Evolutionary conservation across 2,329 filamentous ascomycete genomes (phyloP).

Genomic region (Aspergillus sp.): DNA sequence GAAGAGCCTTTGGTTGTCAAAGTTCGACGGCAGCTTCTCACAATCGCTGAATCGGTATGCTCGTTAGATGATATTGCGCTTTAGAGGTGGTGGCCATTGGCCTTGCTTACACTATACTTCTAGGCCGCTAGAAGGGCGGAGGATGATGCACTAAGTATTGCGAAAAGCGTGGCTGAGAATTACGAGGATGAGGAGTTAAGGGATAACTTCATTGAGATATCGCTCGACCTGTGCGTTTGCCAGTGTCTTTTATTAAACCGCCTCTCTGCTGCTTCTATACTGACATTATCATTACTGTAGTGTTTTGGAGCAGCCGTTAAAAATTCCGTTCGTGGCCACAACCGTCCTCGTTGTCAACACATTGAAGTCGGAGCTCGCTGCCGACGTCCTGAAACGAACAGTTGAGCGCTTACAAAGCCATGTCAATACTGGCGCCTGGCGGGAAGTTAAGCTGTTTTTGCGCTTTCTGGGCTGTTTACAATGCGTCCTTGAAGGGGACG

Average conservation of each 20-base stretch:
- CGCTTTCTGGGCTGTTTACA: conserved; percentile 89
- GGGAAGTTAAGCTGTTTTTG: conserved; percentile 84
- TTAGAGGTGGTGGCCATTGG: not conserved
- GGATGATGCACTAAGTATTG: conserved; percentile 74
- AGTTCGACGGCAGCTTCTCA: conserved; percentile 74
- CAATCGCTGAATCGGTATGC: conserved; percentile 72
- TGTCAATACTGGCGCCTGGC: conserved; percentile 76
- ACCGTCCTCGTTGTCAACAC: conserved; percentile 78
- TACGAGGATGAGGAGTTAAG: conserved; percentile 81
- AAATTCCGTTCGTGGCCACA: conserved; percentile 91
- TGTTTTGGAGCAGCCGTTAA: conserved; percentile 87
- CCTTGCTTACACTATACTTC: conserved; percentile 2
- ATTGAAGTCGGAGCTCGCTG: conserved; percentile 71
- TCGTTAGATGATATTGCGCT: not conserved
- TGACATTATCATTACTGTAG: conserved; percentile 36
- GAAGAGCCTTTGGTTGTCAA: conserved; percentile 71
- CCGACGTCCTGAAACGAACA: conserved; percentile 66
- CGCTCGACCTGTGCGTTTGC: conserved; percentile 66
- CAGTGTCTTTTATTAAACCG: not conserved
- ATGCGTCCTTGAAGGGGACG: conserved; percentile 75
- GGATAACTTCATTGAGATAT: conserved; percentile 69
- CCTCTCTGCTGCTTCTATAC: not conserved
- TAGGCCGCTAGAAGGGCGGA: conserved; percentile 71
- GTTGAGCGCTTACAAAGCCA: conserved; percentile 64
- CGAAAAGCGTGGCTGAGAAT: conserved; percentile 75